Base-by-base conservation (phyloP, 2,329 filamentous ascomycete species). In the Biscogniauxia sp. region DNA sequence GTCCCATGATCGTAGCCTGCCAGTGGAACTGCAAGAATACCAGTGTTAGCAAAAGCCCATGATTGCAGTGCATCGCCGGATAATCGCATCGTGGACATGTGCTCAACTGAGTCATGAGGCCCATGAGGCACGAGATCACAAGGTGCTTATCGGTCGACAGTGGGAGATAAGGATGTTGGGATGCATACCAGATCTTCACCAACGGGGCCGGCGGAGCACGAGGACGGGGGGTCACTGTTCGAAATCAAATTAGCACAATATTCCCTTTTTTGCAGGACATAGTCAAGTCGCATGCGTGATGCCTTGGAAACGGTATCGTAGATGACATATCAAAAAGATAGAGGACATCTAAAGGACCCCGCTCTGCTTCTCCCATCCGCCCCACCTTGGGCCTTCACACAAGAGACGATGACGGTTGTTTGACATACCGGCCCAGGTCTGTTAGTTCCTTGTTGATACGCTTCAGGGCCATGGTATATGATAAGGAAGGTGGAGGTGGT, bases 1-100 rank as follows among this genome's bases (percentile, higher is more conserved):
- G 95, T 80, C 95, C 95, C 95, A 99, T 99, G 78, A 99, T 99
- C 57, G 95, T 99, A 74, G 95, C 95, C 89, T 99, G 95, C 95
- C 95, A 99, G 88, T 98, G 95, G 77, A 99, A 99, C 94, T 99
- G 72, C 72, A 64, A 57, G 53, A 62, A 60, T 52, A 53, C 54
- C 62, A 41, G 28, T 56, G 69, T 80, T 66, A 80, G 77, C 62
- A 63, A 56, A 37, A 60, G 41, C 56, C 28, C 50, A 60, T 32
- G 23, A 61, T 23, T 15, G 2, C 15, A 49, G 55, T 32, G 15
- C 50, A 13, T 20, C 53, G 9, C 11, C n/a, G 28, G 15, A 51
- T 20, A 20, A 25, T 51, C 17, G 20, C 49, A 25, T 51, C 13
- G 20, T 51, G 28, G 60, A 69, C 61, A 66, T 64, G 64, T 71